Base-by-base conservation (phyloP, 768 basidiomycete species). In the Russula foetens region DNA sequence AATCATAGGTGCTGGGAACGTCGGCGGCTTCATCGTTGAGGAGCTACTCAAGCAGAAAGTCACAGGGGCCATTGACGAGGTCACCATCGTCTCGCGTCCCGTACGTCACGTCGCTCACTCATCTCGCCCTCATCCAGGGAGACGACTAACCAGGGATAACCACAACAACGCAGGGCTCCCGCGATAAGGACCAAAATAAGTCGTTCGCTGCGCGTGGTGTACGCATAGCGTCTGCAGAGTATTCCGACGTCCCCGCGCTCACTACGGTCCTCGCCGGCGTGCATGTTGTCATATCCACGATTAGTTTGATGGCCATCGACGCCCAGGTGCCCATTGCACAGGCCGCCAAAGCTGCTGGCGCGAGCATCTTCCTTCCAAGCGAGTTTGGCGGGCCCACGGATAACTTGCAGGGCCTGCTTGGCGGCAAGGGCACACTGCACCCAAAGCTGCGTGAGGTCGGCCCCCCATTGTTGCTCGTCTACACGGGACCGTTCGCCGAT, bases 341-440 rank as follows among this genome's bases (percentile, higher is more conserved):
- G 38, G 66, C 64, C 14, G 65, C 66, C 31, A 60, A 66, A 53
- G 56, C 58, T 5, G 66, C 66, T 4, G 65, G 66, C 21, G 61
- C 66, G 45, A 47, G 53, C 2, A 5, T 63, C 33, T 66, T 67
- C 56, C 4, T 67, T 1, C 66, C 66, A 5, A 65, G 66, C 52
- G 72, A 73, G 59, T 73, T 71, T 33, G 71, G 71, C 3, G 65
- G 56, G 19, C 61, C 68, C 5, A 67, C 64, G 14, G 57, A 59
- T 8, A 21, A 19, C 0, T 47, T 41, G 8, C 43, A 51, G 15
- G 67, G 67, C 4, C 9, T 43, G 19, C 47, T 65, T 3, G 53
- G 26, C 19, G n/a, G 4, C 21, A 65, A 66, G 39, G n/a, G 48
- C 24, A n/a, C 38, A n/a, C 15, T 65, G 6, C 63, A 66, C 15